Base-by-base conservation (phyloP, 2,329 filamentous ascomycete genomes). In the Madurella fahalii region DNA sequence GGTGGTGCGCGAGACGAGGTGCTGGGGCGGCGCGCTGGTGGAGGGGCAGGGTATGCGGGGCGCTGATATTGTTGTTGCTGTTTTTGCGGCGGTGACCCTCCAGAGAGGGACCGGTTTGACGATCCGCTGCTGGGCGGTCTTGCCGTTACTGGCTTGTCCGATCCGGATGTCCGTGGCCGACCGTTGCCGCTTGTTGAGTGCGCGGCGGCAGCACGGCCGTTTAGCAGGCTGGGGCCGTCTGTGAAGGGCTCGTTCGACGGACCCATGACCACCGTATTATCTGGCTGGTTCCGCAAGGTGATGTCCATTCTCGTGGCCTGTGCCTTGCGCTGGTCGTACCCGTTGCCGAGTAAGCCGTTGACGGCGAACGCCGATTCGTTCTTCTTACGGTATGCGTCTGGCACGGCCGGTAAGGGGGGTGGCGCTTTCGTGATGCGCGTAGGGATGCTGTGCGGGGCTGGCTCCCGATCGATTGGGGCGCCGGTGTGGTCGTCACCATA, bases 171-270 rank as follows among this genome's bases (percentile, higher is more conserved):
- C 16, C 31, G 45, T 15, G 51, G 53, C 39, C 51, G 47, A 31
- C 31, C 39, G 39, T 56, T 40, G 4, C 25, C 13, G 34, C 11
- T 37, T 37, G 34, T 37, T 9, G 34, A 15, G 13, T 37, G 13
- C 13, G 34, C 34, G 11, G 48, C 20, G 13, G 40, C 39, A 15
- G 52, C n/a, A n/a, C 44, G 51, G 15, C 67, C 72, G 60, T 81
- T 84, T 17, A 86, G 65, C 2, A 86, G 73, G 9, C 77, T 83
- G 1, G 81, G 76, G 0, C 81, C 83, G 8, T 79, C 74, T 4
- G 74, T 81, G 63, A 85, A 85, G 9, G 80, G 65, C 32, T 66
- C 61, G 11, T 25, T 25, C 25, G 25, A 25, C 25, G 69, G 68
- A 7, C 72, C 4, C 31, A 60, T 58, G 12, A 57, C 55, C 25